phyloP scores from a whole-genome alignment of 2,329 filamentous ascomycete genomes.

The Thyridium curvatum region DNA sequence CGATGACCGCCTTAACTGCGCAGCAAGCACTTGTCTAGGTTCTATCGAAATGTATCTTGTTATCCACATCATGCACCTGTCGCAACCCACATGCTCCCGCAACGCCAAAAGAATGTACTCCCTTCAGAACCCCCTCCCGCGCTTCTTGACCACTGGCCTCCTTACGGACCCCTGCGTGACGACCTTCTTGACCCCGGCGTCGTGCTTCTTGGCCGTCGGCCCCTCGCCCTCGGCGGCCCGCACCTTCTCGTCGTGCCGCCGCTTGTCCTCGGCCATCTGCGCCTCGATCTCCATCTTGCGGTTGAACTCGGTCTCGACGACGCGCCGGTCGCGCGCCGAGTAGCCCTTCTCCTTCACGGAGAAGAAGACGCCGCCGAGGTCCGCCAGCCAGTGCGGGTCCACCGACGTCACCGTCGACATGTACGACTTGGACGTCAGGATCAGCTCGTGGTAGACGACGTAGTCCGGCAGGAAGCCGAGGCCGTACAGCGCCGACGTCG shows the following conservation, averaged over 20 bases:
- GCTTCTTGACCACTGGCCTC: conserved; percentile 52
- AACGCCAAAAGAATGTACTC: no score
- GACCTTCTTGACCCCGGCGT: conserved; percentile 44
- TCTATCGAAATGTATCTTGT: no score
- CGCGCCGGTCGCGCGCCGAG: conserved; percentile 74
- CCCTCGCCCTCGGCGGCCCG: conserved; percentile 41
- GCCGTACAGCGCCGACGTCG: conserved; percentile 88
- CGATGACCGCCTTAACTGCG: no score
- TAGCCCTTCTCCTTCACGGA: conserved; percentile 97
- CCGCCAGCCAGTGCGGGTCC: conserved; percentile 94
- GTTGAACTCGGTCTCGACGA: conserved; percentile 90
- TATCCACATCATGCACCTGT: no score
- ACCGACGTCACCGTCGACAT: conserved; percentile 96
- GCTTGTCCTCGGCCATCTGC: conserved; percentile 84
- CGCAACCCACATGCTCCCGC: no score
- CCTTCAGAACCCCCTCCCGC: conserved; percentile 48
- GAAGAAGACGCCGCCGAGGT: conserved; percentile 95
- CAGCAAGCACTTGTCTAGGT: no score
- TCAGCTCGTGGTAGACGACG: conserved; percentile 95
- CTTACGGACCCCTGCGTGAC: conserved; percentile 56
- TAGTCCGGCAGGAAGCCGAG: conserved; percentile 93
- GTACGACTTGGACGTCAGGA: conserved; percentile 94
- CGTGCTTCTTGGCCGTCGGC: conserved; percentile 32
- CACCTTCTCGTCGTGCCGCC: conserved; percentile 52
- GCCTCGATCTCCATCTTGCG: conserved; percentile 87